Evolutionary conservation across 169 alveolate species (phyloP).

Genomic region (Cryptosporidium andersoni): DNA sequence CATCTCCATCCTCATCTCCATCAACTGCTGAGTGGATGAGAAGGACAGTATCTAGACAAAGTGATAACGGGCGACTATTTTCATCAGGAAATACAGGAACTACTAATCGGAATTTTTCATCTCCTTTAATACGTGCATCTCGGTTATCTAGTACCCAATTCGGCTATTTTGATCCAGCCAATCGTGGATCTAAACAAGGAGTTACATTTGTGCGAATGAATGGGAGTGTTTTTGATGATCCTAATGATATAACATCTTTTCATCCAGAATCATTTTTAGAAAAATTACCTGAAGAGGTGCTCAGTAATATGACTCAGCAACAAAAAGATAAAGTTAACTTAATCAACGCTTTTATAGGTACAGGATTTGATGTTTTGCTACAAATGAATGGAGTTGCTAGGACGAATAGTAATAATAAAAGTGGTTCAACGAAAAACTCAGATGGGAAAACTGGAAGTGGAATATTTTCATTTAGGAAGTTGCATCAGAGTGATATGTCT

Average conservation of each 20-base stretch:
- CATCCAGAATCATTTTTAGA: constrained; percentile 51
- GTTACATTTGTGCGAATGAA: constrained; percentile 43
- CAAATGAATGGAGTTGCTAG: constrained; percentile 27
- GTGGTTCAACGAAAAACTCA: not conserved
- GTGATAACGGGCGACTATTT: constrained; percentile 7
- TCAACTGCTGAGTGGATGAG: constrained; percentile 70
- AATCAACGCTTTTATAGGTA: constrained; percentile 64
- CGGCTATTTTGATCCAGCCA: constrained; percentile 25
- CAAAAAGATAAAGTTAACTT: constrained; percentile 64
- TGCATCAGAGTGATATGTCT: not conserved
- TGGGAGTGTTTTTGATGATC: constrained; percentile 65
- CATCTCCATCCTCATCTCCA: constrained; percentile 28
- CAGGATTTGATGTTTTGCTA: constrained; percentile 53
- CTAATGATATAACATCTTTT: constrained; percentile 44
- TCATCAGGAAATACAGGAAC: constrained; percentile 1
- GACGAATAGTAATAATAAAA: not conserved
- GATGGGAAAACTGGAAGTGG: too few species aligned
- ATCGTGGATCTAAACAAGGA: constrained; percentile 18
- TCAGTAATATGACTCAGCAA: constrained; percentile 41
- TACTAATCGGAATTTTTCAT: constrained; percentile 3
- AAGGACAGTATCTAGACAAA: constrained; percentile 38
- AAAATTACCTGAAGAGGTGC: constrained; percentile 48
- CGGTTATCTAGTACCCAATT: constrained; percentile 28
- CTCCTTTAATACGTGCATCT: constrained; percentile 48
- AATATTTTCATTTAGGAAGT: not conserved